A percentile compares a stretch with the other conserved stretches of the same genome.
Evolutionary conservation across 768 basidiomycete genomes (phyloP).

Genomic region (Clathrus columnatus): DNA sequence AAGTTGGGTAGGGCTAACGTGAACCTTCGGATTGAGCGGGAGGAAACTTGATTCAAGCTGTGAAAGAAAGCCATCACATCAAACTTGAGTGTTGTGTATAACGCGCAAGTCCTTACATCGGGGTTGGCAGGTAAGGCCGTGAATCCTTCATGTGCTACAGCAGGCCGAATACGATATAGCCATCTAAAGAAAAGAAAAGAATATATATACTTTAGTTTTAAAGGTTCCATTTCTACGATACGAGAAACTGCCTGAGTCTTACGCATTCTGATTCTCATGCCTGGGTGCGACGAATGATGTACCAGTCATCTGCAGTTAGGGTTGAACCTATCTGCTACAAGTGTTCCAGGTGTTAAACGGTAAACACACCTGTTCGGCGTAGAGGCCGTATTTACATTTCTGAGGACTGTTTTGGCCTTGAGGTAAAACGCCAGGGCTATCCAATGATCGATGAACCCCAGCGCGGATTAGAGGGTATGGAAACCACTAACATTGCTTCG

Average conservation of each 20-base stretch:
- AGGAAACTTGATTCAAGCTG: conserved; percentile 59
- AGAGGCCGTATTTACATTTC: conserved; percentile 53
- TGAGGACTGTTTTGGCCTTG: conserved; percentile 54
- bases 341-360: background rate
- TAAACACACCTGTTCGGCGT: conserved; percentile 44
- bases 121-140: conserved; percentile 45
- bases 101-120: conserved; percentile 33
- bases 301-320: conserved; percentile 41
- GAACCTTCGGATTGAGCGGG: conserved; percentile 22
- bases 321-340: background rate
- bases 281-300: conserved; percentile 53
- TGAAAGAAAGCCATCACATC: background rate
- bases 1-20: background rate
- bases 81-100: background rate
- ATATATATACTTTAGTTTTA: no score
- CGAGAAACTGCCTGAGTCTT: conserved; percentile 20
- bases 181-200: conserved; percentile 30
- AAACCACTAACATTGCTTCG: conserved; percentile 11
- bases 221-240: background rate
- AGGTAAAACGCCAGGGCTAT: conserved; percentile 48
- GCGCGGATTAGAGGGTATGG: background rate
- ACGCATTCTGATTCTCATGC: conserved; percentile 43
- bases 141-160: conserved; percentile 60
- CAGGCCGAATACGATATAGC: conserved; percentile 60
- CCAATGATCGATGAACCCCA: background rate